Percentiles rank a stretch among this genome's conserved stretches.
phyloP scores from a whole-genome alignment of 768 basidiomycete species.

The Psilocybe azurescens region DNA sequence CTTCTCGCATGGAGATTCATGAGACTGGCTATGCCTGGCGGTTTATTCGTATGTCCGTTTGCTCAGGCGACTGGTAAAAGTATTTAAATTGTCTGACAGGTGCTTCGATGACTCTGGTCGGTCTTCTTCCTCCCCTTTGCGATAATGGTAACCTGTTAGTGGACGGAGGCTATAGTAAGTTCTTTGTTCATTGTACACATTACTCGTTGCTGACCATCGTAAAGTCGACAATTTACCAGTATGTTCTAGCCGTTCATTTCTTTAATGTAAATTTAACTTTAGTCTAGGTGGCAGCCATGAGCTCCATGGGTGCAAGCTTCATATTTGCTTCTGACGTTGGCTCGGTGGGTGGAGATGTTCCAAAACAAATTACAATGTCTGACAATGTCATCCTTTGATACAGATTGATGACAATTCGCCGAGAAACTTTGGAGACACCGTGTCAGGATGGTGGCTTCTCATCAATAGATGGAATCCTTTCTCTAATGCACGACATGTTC shows the following conservation, averaged over 20 bases:
- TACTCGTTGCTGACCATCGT: constrained; percentile 8
- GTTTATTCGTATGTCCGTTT: constrained; percentile 67
- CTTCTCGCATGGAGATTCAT: constrained; percentile 96
- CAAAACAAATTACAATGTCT: no score
- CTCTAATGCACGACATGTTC: constrained; percentile 75
- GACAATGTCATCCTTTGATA: background rate
- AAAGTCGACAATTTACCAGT: constrained; percentile 91
- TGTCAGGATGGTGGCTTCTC: constrained; percentile 96
- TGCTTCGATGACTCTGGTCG: constrained; percentile 97
- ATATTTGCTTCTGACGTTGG: constrained; percentile 96
- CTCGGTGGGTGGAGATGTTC: constrained; percentile 53
- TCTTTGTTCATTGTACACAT: no score
- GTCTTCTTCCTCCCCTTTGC: constrained; percentile 91
- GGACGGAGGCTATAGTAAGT: constrained; percentile 86
- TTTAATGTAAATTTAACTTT: constrained; percentile 5
- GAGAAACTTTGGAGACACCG: constrained; percentile 90
- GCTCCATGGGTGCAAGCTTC: constrained; percentile 85
- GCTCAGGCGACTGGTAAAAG: background rate
- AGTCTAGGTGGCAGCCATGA: constrained; percentile 88
- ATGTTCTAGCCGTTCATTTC: constrained; percentile 5
- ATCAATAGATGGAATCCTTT: constrained; percentile 95
- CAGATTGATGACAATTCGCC: constrained; percentile 96
- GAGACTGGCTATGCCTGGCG: constrained; percentile 99
- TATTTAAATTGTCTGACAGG: constrained; percentile 46
- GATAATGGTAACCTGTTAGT: constrained; percentile 94